A percentile compares a stretch with the other conserved stretches of the same genome.
These are phyloP conservation scores for Zasmidium cellare DNA, from an alignment of 2,329 filamentous ascomycete genomes.

Conservation along the genomic window DNA sequence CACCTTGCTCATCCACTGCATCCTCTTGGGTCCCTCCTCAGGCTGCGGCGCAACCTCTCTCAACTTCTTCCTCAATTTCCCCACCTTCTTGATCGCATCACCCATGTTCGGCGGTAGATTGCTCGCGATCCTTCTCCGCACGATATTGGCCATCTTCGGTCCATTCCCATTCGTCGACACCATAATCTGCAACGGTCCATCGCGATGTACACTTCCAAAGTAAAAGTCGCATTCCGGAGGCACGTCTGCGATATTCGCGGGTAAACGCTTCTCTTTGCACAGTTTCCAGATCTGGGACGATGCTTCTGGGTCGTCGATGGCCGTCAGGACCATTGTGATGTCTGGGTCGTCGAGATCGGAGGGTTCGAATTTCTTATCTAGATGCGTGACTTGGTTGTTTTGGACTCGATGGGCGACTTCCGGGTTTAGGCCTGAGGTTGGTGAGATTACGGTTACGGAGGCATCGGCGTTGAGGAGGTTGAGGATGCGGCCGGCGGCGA, in stretches of 20 bases:
- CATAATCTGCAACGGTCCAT: constrained; percentile 96
- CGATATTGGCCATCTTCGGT: constrained; percentile 82
- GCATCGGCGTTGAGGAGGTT: constrained; percentile 95
- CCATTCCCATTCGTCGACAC: constrained; percentile 98
- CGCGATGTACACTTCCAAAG: constrained; percentile 92
- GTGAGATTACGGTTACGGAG: constrained; percentile 81
- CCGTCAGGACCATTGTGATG: constrained; percentile 84
- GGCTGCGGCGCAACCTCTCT: constrained; percentile 70
- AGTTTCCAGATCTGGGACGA: constrained; percentile 89
- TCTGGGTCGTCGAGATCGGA: constrained; percentile 73
- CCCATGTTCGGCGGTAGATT: constrained; percentile 77
- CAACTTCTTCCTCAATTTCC: constrained; percentile 74
- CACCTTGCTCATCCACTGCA: constrained; percentile 93
- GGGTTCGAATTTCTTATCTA: constrained; percentile 82
- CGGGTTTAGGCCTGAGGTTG: constrained; percentile 73
- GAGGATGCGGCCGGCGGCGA: constrained; percentile 90
- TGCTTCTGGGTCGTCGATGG: constrained; percentile 90
- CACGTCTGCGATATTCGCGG: constrained; percentile 95
- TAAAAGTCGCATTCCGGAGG: constrained; percentile 98
- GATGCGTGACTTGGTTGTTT: constrained; percentile 72
- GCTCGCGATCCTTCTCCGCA: constrained; percentile 77
- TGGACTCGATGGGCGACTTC: constrained; percentile 83
- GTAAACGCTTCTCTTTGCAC: constrained; percentile 79
- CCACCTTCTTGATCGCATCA: constrained; percentile 81
- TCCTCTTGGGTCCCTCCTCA: constrained; percentile 79